Evolutionary conservation across 192 early-diverging fungal genomes (phyloP), one percentile per base, ranked within the genome.

Genomic region (Gryganskiella cystojenkinii): DNA sequence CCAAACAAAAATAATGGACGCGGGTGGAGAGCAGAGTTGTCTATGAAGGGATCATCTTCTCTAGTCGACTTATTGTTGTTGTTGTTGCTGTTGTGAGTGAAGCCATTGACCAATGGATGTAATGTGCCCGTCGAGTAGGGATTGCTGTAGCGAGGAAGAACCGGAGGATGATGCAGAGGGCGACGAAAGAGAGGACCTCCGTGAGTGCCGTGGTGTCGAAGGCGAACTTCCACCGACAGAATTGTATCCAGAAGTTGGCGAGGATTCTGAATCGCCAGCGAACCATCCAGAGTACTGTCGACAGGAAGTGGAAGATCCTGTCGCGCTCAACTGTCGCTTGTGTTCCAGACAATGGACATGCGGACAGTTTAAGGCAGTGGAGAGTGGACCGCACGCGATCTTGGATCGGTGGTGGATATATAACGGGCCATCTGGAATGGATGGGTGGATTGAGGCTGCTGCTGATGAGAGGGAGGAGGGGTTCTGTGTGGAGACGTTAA

Each of bases 351-450:
- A 67, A 3, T 61, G 22, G 13, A 76, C 17, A 30, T 76, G 72
- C 8, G 46, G 8, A 57, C 65, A 76, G 4, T 59, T 61, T 0
- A 76, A 22, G 4, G 56, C 59, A n/a, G 20, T 56, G 5, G 60
- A 37, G 9, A 76, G 35, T 42, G 72, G 53, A 17, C 58, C 33
- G 22, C 35, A 58, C 19, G 59, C 35, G 2, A 51, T 67, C 1
- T 59, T 76, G 1, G 72, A 76, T 8, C 72, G 64, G 43, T 76
- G 72, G 59, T 76, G 72, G 65, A 76, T 76, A 40, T 67, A 76
- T 11, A 76, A 61, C 1, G 72, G 72, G 22, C 72, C 72, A 57
- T 76, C 65, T 17, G 72, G 72, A 3, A 76, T 56, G 7, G 49
- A 56, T 44, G 72, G 72, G 24, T 68, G 37, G 9, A 67, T 20